phyloP scores from a whole-genome alignment of 192 early-diverging fungal genomes.

The Coemansia erecta region DNA sequence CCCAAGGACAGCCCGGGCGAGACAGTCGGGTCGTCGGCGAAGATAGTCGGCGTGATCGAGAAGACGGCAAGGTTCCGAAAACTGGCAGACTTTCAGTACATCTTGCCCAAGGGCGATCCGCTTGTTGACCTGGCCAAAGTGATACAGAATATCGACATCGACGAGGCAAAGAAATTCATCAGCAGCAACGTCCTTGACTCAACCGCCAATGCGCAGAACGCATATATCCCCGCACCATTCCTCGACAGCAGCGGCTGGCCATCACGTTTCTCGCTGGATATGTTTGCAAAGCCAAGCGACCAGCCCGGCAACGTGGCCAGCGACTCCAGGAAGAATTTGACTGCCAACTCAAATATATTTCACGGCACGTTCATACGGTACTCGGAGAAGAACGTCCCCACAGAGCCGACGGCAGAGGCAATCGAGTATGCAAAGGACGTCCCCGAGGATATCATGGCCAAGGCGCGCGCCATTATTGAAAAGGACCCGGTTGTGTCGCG shows the following conservation, averaged over 20 bases:
- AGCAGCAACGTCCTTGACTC: constrained; percentile 21
- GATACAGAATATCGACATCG: constrained; percentile 20
- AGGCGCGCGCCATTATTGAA: constrained; percentile 22
- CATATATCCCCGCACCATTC: constrained; percentile 44
- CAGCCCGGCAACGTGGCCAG: too few relatives aligned
- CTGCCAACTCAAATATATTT: not conserved
- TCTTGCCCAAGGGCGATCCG: constrained; percentile 28
- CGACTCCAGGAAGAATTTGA: not conserved
- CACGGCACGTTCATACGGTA: constrained; percentile 19
- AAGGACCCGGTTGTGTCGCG: constrained; percentile 34
- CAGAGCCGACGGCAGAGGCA: constrained; percentile 15
- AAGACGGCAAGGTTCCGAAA: constrained; percentile 50
- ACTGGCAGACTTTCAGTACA: constrained; percentile 44
- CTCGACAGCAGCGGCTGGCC: constrained; percentile 39
- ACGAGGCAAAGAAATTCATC: constrained; percentile 23
- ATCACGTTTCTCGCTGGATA: constrained; percentile 16
- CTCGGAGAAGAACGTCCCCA: constrained; percentile 9
- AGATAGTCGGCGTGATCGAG: constrained; percentile 36
- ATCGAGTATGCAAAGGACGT: constrained; percentile 5
- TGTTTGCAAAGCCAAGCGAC: not conserved
- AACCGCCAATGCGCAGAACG: not conserved
- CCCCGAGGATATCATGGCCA: constrained; percentile 15
- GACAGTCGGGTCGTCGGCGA: constrained; percentile 1
- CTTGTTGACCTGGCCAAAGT: constrained; percentile 8
- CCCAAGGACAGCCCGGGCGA: not conserved